These are phyloP conservation scores for bread wheat (Triticum aestivum) DNA, from an alignment of 176 grass and related monocot genomes.

Conservation along the genomic window DNA sequence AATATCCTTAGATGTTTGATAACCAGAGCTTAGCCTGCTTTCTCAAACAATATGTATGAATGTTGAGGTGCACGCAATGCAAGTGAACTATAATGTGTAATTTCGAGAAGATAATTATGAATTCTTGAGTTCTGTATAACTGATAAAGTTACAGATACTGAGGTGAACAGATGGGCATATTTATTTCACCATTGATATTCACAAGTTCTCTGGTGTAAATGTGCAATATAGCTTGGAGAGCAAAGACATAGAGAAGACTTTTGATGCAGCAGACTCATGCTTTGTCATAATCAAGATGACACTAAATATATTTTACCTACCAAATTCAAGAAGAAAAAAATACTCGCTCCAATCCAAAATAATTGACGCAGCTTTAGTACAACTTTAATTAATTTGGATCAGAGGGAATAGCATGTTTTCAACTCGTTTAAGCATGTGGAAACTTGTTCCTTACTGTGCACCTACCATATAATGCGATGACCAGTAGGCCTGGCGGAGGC, in stretches of 20 bases:
- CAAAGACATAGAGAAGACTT: neutral
- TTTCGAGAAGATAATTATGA: neutral
- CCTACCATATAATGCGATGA: neutral
- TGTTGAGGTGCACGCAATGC: neutral
- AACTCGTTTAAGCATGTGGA: neutral
- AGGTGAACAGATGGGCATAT: neutral
- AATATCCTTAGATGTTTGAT: neutral
- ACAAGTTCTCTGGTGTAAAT: constrained; percentile 4
- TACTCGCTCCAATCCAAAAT: no score
- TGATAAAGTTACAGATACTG: neutral
- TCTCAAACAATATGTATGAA: constrained; percentile 9
- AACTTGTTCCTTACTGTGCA: neutral
- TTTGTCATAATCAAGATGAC: constrained; percentile 16
- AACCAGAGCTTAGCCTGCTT: neutral
- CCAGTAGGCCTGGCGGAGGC: neutral
- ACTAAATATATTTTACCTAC: neutral
- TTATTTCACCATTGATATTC: constrained; percentile 1
- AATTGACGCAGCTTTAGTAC: no score
- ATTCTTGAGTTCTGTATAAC: neutral
- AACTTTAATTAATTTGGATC: no score
- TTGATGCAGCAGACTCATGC: neutral
- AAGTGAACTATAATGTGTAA: neutral
- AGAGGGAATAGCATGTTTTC: neutral
- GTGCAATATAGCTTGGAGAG: constrained; percentile 11
- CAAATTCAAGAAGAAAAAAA: neutral